Percentiles rank a stretch among this genome's conserved stretches.
Evolutionary conservation across 1,284 basidiomycete species (phyloP).

Genomic region (Thelephora terrestris): DNA sequence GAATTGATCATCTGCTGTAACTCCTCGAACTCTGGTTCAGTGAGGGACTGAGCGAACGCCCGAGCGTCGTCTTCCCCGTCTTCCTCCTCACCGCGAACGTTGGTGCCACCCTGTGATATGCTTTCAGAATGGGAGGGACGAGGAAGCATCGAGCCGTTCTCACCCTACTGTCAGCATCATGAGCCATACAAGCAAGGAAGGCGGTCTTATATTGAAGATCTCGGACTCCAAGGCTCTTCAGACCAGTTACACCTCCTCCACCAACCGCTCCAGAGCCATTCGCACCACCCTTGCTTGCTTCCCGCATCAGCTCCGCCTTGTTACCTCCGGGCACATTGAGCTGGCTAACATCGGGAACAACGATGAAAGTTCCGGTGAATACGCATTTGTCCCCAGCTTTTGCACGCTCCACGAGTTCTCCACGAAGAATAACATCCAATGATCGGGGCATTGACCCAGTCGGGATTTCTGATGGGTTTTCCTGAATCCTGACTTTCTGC

Average conservation of each 20-base stretch:
- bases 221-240: slow-evolving; percentile 91
- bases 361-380: slow-evolving; percentile 97
- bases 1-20: slow-evolving; percentile 89
- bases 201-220: slow-evolving; percentile 98
- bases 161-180: slow-evolving; percentile 80
- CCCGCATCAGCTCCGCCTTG: slow-evolving; percentile 83
- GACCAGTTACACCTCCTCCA: slow-evolving; percentile 83
- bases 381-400: slow-evolving; percentile 99
- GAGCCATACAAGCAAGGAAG: slow-evolving; percentile 96
- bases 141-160: slow-evolving; percentile 21
- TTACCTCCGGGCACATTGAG: slow-evolving; percentile 94
- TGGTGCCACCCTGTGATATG: slow-evolving; percentile 54
- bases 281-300: slow-evolving; percentile 60
- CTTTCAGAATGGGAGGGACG: slow-evolving; percentile 2
- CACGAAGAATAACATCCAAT: slow-evolving; percentile 91
- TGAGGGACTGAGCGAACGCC: slow-evolving; percentile 80
- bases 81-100: slow-evolving; percentile 82
- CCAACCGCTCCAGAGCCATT: slow-evolving; percentile 57
- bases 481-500: slow-evolving; percentile 99
- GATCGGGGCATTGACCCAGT: slow-evolving; percentile 98
- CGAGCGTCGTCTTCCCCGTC: slow-evolving; percentile 68
- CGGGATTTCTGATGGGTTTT: slow-evolving; percentile 98
- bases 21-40: slow-evolving; percentile 92
- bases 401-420: slow-evolving; percentile 92
- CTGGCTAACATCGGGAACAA: slow-evolving; percentile 96